These are phyloP conservation scores for Xylariaceae sp. DNA, from an alignment of 2,329 filamentous ascomycete genomes.

Conservation along the genomic window DNA sequence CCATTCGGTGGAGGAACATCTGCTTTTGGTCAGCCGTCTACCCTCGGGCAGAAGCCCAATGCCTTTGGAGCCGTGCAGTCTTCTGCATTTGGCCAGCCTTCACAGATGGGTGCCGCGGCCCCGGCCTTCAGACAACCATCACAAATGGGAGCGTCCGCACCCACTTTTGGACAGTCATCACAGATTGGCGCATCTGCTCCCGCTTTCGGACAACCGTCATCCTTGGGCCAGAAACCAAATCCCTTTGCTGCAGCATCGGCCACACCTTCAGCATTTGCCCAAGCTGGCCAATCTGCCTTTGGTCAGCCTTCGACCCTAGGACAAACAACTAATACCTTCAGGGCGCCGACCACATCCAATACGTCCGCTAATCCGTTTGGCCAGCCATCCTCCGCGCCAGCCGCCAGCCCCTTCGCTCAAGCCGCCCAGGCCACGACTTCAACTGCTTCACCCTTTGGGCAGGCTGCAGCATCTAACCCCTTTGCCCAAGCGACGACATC, in stretches of 20 bases:
- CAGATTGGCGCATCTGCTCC: slow-evolving; percentile 21
- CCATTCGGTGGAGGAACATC: slow-evolving; percentile 37
- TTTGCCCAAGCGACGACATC: slow-evolving; percentile 39
- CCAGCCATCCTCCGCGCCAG: slow-evolving; percentile 9
- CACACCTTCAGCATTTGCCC: slow-evolving; percentile 42
- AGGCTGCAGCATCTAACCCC: slow-evolving; percentile 39
- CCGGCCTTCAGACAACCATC: slow-evolving; percentile 44
- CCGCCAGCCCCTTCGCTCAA: slow-evolving; percentile 42
- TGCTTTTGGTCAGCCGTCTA: slow-evolving; percentile 43
- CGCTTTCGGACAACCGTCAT: slow-evolving; percentile 41
- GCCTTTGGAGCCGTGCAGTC: slow-evolving; percentile 19
- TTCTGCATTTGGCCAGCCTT: slow-evolving; percentile 49
- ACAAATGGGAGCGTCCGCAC: slow-evolving; percentile 37
- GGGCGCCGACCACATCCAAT: slow-evolving; percentile 25
- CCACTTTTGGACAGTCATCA: slow-evolving; percentile 49
- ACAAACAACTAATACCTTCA: slow-evolving; percentile 40
- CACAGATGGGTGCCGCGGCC: slow-evolving; percentile 17
- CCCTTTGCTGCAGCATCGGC: slow-evolving; percentile 37
- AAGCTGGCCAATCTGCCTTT: slow-evolving; percentile 44
- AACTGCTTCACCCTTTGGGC: slow-evolving; percentile 41
- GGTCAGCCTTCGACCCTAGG: slow-evolving; percentile 47
- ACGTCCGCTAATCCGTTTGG: slow-evolving; percentile 20
- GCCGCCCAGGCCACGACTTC: slow-evolving; percentile 33
- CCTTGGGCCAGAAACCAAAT: slow-evolving; percentile 39
- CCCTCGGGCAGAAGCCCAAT: slow-evolving; percentile 23